phyloP scores from a whole-genome alignment of 1,139 yeast genomes.

The Debaryomycetaceae sp. region DNA sequence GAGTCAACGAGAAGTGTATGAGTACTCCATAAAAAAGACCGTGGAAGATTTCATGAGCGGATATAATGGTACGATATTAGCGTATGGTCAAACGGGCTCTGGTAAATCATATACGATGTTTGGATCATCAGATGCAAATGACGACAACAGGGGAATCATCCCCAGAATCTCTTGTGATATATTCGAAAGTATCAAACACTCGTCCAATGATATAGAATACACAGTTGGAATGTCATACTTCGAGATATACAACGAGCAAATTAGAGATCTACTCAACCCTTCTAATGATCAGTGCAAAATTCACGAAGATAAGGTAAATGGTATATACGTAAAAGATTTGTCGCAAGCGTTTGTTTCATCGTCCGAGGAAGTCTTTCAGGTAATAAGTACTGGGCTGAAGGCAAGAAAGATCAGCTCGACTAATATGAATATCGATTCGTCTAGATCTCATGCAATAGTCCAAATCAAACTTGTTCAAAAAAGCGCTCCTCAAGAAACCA shows the following conservation, averaged over 20 bases:
- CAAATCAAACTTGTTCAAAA: conserved; percentile 64
- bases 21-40: conserved; percentile 53
- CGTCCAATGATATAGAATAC: conserved; percentile 57
- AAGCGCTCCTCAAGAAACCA: conserved; percentile 49
- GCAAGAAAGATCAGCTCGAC: conserved; percentile 61
- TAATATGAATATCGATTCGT: conserved; percentile 70
- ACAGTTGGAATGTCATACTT: conserved; percentile 69
- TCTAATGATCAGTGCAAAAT: conserved; percentile 42
- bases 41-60: conserved; percentile 74
- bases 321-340: conserved; percentile 69
- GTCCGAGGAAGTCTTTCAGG: conserved; percentile 54
- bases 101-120: conserved; percentile 88
- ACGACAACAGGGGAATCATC: conserved; percentile 51
- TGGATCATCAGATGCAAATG: conserved; percentile 52
- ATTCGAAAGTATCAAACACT: conserved; percentile 52
- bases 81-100: conserved; percentile 88
- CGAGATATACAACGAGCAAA: conserved; percentile 81
- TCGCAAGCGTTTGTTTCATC: conserved; percentile 58
- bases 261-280: conserved; percentile 51
- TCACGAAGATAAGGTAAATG: conserved; percentile 64
- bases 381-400: conserved; percentile 54
- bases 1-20: conserved; percentile 59
- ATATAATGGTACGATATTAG: conserved; percentile 79
- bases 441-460: conserved; percentile 81
- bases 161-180: conserved; percentile 71